A percentile compares a stretch with the other conserved stretches of the same genome.
Conservation (phyloP, 768 basidiomycete genomes). For the Leccinum barrowsii region DNA sequence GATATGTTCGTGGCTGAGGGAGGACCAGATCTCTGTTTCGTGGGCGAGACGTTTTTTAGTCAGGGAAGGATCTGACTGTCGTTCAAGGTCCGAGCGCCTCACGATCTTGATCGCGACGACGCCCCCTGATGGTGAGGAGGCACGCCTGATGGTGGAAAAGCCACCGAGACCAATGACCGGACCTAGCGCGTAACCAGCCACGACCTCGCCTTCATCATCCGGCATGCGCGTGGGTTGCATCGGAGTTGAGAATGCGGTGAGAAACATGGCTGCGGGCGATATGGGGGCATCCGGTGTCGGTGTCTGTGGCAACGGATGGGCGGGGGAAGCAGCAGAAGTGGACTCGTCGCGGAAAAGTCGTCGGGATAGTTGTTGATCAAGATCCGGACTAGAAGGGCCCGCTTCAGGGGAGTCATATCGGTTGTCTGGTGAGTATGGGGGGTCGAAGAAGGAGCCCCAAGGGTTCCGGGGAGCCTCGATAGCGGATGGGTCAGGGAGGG, state of each 20-base stretch:
- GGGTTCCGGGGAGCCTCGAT: slow-evolving; percentile 7
- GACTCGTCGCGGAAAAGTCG: slow-evolving; percentile 10
- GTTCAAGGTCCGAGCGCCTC: slow-evolving; percentile 51
- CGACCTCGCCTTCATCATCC: slow-evolving; percentile 64
- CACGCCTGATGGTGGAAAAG: slow-evolving; percentile 77
- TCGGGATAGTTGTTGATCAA: slow-evolving; percentile 24
- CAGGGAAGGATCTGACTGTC: slow-evolving; percentile 45
- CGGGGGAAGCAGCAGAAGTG: background rate
- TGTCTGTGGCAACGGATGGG: slow-evolving; percentile 7
- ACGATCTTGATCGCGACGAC: slow-evolving; percentile 85
- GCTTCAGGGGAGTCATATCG: background rate
- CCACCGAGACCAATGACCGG: slow-evolving; percentile 74
- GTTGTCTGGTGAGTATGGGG: slow-evolving; percentile 3
- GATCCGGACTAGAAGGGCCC: slow-evolving; percentile 22
- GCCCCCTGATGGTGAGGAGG: slow-evolving; percentile 58
- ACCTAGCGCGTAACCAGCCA: slow-evolving; percentile 75
- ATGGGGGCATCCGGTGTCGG: slow-evolving; percentile 18
- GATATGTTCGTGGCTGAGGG: slow-evolving; percentile 80
- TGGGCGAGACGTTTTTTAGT: slow-evolving; percentile 58
- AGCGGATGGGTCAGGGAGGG: slow-evolving; percentile 5
- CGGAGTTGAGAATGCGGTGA: slow-evolving; percentile 57
- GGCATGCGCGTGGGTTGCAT: slow-evolving; percentile 36
- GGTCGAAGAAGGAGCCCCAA: slow-evolving; percentile 8
- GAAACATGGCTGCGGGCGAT: slow-evolving; percentile 75
- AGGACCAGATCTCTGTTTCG: slow-evolving; percentile 71